Base-by-base conservation (phyloP, 805 yeast species). In the Grigorovia yakushimaensis region DNA sequence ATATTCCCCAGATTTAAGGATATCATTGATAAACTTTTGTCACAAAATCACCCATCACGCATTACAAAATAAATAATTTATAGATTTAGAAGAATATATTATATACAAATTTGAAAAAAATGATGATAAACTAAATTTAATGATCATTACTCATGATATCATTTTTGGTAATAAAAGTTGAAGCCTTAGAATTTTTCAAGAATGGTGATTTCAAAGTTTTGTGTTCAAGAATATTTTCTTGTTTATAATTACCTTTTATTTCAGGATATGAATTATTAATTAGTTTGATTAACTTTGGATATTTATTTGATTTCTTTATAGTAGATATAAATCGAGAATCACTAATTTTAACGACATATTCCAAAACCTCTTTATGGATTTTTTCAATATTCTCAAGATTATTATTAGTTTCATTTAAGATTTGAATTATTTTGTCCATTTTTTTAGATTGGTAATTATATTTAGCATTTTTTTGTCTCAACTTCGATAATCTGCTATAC, bases 1-100 rank as follows among this genome's bases (percentile, higher is more conserved):
- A 50, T 69, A 23, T 58, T 53, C 22, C 69, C 71, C 5, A 59
- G 76, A 10, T 83, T 79, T 54, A 63, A 62, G 17, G 62, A 58
- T 2, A 74, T 82, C n/a, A 68, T 77, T 18, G 56, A 62, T 10
- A 67, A 66, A 41, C 57, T 73, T 1, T 44, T 72, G 20, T 58
- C 57, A 5, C 56, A 59, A 27, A 56, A 59, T 23, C 49, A 51
- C n/a, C 62, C 64, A 3, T 45, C 62, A 19, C 42, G 39, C 18
- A 43, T 41, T 27, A 21, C 36, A 10, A 35, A 38, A 5, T 21
- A 42, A 33, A 41, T 23, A 33, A 33, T 15, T 33, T 13, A 33
- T 27, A 27, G 33, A 27, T 27, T 27, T 3, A 33, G 11, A 33
- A 33, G 37, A 33, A 9, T 33, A 33, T 33, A 33, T 11, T 11